Evolutionary conservation across 2,329 filamentous ascomycete genomes (phyloP), one percentile per base, ranked within the genome.

Genomic region (Tolypocladium endophyticum): DNA sequence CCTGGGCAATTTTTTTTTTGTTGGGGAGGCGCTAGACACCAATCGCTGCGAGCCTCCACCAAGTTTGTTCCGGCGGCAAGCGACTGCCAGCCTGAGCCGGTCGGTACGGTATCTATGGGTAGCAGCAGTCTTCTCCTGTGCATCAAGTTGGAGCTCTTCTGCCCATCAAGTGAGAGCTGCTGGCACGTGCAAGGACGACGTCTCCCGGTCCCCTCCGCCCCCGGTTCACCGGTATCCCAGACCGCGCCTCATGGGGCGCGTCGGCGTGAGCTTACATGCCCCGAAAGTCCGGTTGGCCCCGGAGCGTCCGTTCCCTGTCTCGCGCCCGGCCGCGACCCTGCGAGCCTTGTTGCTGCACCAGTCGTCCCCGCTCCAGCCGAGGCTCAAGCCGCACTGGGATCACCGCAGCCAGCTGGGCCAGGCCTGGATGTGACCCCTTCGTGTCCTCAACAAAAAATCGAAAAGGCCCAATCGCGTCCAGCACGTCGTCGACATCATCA

Each of bases 21-120:
- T 43, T 59, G 58, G 53, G 52, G 59, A 57, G 61, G 61, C 59
- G 59, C 55, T 43, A 56, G 20, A 35, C 28, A 52, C 28, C 8
- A n/a, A 20, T 25, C 7, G 25, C 16, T 28, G 25, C 16, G 30
- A 25, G 47, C 47, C 47, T 50, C 47, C 47, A 50, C 47, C 47
- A 18, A 20, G 16, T 33, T n/a, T n/a, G 47, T 33, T 11, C 47
- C 47, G n/a, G 47, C 47, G 20, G 7, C 28, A 8, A 11, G 25
- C 23, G 23, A 16, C 11, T 28, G 25, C 45, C 45, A 9, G 14
- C 25, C 23, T 16, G 25, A 6, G 25, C 25, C 14, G 18, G 23
- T 18, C 45, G 12, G 45, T 18, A 43, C 38, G 3, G 16, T 41
- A 30, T 33, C 47, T 28, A 23, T 52, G 28, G 25, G 18, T 11